These are phyloP conservation scores for Kwoniella sp. DNA, from an alignment of 768 basidiomycete species.

Conservation along the genomic window DNA sequence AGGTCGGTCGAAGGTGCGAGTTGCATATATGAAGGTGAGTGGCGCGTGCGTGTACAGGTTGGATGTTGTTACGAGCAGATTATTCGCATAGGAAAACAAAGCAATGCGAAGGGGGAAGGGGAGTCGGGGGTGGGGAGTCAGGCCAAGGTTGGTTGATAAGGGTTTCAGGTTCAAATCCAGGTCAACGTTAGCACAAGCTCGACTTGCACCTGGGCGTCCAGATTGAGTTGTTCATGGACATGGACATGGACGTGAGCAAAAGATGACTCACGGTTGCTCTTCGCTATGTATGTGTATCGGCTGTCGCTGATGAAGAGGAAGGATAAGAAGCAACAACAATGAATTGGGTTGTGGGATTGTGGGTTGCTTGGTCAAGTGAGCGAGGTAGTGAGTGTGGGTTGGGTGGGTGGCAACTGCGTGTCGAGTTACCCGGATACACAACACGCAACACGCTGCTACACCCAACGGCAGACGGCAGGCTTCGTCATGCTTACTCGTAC, in stretches of 20 bases:
- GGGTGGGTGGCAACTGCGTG: conserved; percentile 18
- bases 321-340: not conserved
- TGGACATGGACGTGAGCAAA: not conserved
- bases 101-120: not conserved
- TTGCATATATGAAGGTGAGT: conserved; percentile 1
- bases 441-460: not conserved
- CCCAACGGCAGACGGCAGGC: too few species aligned
- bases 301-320: not conserved
- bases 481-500: not conserved
- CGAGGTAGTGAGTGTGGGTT: not conserved
- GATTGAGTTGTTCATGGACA: too few species aligned
- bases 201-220: too few species aligned
- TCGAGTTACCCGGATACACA: conserved; percentile 1
- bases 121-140: conserved; percentile 1
- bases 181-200: not conserved
- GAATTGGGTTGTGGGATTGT: not conserved
- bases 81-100: not conserved
- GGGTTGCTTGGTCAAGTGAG: not conserved
- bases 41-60: conserved; percentile 15
- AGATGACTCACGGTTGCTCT: not conserved
- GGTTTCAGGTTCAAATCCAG: not conserved
- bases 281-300: not conserved
- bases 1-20: too few species aligned
- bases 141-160: conserved; percentile 15
- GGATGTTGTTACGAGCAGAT: not conserved